Conservation (phyloP, 768 basidiomycete genomes). For the Lenzites betulinus region DNA sequence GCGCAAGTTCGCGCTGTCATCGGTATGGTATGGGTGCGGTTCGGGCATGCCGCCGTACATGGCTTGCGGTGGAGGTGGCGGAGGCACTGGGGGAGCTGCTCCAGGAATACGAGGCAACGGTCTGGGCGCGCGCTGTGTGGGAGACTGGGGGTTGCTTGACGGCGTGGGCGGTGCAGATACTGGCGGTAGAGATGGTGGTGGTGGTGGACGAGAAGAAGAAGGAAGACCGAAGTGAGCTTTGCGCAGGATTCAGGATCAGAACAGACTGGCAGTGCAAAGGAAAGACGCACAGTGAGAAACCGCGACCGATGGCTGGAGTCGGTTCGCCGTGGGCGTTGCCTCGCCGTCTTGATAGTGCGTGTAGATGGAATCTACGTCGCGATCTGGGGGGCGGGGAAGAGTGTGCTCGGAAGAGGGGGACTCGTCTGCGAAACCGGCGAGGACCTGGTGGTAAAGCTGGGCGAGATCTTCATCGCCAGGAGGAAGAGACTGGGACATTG, state of each 20-base stretch:
- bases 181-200: constrained; percentile 24
- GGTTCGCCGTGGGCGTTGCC: constrained; percentile 24
- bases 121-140: constrained; percentile 26
- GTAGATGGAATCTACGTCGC: constrained; percentile 29
- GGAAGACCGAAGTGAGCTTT: constrained; percentile 25
- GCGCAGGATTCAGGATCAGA: constrained; percentile 12
- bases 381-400: constrained; percentile 18
- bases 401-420: constrained; percentile 33
- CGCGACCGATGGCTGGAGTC: constrained; percentile 21
- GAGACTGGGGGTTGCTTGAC: constrained; percentile 23
- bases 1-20: constrained; percentile 9
- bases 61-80: constrained; percentile 19
- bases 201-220: constrained; percentile 24
- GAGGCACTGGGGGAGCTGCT: constrained; percentile 20
- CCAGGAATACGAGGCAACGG: constrained; percentile 32
- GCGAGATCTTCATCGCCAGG: constrained; percentile 74
- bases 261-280: constrained; percentile 19
- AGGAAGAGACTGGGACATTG: constrained; percentile 38
- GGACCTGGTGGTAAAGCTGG: constrained; percentile 74
- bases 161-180: neutral
- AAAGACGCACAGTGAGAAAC: constrained; percentile 21
- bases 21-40: constrained; percentile 18
- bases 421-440: constrained; percentile 64
- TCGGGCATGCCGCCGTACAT: constrained; percentile 22
- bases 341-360: constrained; percentile 28